Evolutionary conservation across 1,139 yeast genomes (phyloP).

Genomic region (Geotrichum reessii): DNA sequence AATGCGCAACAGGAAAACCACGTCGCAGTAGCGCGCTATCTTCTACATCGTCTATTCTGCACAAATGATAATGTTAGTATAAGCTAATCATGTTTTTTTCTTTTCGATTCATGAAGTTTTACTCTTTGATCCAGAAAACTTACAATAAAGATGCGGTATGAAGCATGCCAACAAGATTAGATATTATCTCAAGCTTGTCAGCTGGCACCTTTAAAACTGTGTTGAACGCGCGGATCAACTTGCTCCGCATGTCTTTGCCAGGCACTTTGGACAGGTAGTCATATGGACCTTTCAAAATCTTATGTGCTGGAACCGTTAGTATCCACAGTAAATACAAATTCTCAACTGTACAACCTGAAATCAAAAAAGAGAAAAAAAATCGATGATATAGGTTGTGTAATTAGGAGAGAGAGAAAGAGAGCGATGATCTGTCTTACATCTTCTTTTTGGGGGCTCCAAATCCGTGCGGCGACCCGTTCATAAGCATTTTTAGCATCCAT

Average conservation of each 20-base stretch:
- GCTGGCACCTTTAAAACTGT: constrained; percentile 41
- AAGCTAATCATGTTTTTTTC: background rate
- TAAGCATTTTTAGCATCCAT: constrained; percentile 8
- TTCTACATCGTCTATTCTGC: constrained; percentile 73
- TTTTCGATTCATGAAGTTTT: background rate
- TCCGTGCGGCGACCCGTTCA: background rate
- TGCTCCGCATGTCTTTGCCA: constrained; percentile 53
- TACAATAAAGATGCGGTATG: constrained; percentile 59
- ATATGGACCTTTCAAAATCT: constrained; percentile 47
- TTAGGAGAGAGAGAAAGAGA: no score
- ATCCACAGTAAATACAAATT: background rate
- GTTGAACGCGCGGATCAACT: constrained; percentile 49
- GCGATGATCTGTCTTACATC: constrained; percentile 1
- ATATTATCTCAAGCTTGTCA: constrained; percentile 36
- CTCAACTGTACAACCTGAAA: no score
- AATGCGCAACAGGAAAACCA: constrained; percentile 74
- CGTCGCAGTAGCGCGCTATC: constrained; percentile 66
- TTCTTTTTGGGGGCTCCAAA: constrained; percentile 3
- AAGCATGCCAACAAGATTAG: constrained; percentile 48
- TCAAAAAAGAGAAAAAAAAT: background rate
- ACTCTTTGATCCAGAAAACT: constrained; percentile 11
- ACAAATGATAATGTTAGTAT: background rate
- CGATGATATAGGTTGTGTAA: no score
- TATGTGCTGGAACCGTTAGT: background rate
- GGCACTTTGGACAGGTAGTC: constrained; percentile 45